Percentiles rank a stretch among this genome's conserved stretches.
These are phyloP conservation scores for Ophiostoma himal-ulmi DNA, from an alignment of 2,329 filamentous ascomycete genomes.

Conservation along the genomic window DNA sequence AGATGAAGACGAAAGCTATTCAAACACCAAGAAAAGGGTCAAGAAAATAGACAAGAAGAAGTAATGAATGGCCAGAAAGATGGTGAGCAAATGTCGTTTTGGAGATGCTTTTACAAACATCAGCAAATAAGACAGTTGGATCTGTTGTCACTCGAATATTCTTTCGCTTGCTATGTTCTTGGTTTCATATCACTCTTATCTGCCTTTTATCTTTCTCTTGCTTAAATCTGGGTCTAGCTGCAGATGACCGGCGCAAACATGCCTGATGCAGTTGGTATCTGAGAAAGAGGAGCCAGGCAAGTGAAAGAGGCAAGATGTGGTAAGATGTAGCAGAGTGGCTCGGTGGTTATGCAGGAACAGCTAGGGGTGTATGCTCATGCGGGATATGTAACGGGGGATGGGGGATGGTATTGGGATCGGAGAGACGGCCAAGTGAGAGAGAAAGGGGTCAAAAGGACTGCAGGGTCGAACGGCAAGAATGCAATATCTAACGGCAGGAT, in stretches of 20 bases:
- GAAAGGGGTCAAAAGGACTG: background rate
- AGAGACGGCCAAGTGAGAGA: background rate
- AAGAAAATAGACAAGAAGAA: background rate
- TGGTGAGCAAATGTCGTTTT: conserved; percentile 8
- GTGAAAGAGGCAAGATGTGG: background rate
- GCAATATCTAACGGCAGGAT: conserved; percentile 3
- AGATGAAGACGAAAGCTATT: background rate
- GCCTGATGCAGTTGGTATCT: conserved; percentile 10
- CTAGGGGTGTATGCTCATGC: conserved; percentile 8
- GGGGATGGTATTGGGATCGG: background rate
- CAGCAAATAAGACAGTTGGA: background rate
- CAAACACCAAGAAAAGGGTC: background rate
- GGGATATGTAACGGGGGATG: conserved; percentile 1
- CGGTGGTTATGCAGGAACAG: conserved; percentile 19
- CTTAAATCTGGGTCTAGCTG: conserved; percentile 1
- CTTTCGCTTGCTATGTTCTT: background rate
- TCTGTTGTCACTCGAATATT: background rate
- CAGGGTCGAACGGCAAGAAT: conserved; percentile 7
- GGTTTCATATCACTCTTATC: background rate
- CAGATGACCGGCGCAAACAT: conserved; percentile 5
- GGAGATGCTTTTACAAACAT: background rate
- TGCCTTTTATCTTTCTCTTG: background rate
- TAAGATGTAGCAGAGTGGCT: background rate
- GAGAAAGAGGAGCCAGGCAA: background rate
- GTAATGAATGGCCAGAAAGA: background rate